These are phyloP conservation scores for Globisporangium solare DNA, from an alignment of 352 stramenopile species.

Conservation along the genomic window DNA sequence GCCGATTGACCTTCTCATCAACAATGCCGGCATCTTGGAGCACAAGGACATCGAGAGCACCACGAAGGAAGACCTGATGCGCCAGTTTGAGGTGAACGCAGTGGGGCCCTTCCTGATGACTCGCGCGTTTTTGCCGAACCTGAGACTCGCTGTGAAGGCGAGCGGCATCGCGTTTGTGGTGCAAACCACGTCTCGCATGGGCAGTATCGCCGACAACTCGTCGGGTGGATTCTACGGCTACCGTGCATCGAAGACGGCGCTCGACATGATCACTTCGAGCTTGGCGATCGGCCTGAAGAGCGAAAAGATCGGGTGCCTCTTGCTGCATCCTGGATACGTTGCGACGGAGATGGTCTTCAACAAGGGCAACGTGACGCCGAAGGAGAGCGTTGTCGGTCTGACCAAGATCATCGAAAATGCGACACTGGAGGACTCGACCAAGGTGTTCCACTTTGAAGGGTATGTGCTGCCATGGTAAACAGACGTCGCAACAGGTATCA, in stretches of 20 bases:
- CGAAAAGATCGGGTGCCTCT: conserved; percentile 51
- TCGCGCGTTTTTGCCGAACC: conserved; percentile 50
- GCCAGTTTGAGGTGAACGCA: conserved; percentile 71
- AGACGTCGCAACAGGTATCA: not conserved
- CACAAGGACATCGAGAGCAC: conserved; percentile 23
- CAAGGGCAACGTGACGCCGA: conserved; percentile 32
- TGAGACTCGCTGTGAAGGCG: conserved; percentile 29
- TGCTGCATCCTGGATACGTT: conserved; percentile 64
- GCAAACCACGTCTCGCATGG: conserved; percentile 57
- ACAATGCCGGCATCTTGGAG: conserved; percentile 54
- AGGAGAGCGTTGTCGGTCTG: conserved; percentile 43
- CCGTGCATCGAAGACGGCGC: conserved; percentile 70
- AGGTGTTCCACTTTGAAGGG: conserved; percentile 52
- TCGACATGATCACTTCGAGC: conserved; percentile 74
- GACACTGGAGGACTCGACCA: conserved; percentile 43
- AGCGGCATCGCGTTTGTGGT: conserved; percentile 42
- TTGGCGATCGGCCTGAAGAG: conserved; percentile 41
- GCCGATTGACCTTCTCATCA: conserved; percentile 65
- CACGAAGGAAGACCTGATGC: conserved; percentile 52
- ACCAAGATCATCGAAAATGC: conserved; percentile 49
- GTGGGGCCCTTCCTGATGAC: conserved; percentile 64
- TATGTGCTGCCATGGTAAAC: conserved; percentile 52
- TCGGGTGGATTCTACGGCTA: conserved; percentile 70
- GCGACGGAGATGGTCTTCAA: conserved; percentile 53
- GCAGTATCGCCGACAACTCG: conserved; percentile 51